phyloP scores from a whole-genome alignment of 2,329 filamentous ascomycete species.

The Fusarium denticulatum region DNA sequence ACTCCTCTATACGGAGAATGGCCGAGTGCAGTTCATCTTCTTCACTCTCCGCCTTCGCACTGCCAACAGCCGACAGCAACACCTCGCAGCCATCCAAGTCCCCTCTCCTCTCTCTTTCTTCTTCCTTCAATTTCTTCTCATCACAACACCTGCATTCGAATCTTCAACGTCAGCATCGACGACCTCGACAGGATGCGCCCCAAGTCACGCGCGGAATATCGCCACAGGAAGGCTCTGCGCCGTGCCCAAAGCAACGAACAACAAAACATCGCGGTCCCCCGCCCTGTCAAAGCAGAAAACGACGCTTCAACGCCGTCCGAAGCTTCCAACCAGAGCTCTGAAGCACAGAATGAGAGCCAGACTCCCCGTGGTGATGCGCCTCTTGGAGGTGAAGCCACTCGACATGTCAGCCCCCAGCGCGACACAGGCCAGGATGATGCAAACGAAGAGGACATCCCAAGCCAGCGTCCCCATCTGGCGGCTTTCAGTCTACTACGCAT shows the following conservation, averaged over 20 bases:
- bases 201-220: no score
- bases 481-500: background rate
- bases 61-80: background rate
- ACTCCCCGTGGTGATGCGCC: fast-evolving
- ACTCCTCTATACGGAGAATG: background rate
- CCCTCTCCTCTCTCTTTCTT: background rate
- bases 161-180: background rate
- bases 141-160: fast-evolving
- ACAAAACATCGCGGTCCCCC: no score
- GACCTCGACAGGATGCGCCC: no score
- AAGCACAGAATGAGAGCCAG: fast-evolving
- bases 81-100: no score
- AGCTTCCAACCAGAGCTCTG: fast-evolving
- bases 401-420: background rate
- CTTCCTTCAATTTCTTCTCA: background rate
- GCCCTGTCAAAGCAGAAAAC: background rate
- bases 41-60: background rate
- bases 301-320: fast-evolving
- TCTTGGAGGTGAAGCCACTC: background rate
- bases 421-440: no score
- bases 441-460: no score
- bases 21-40: background rate
- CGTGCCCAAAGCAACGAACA: no score
- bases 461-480: no score
- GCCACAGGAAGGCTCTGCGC: no score